Conservation (phyloP, 139 green algal species). For the Coelastrella sp. region DNA sequence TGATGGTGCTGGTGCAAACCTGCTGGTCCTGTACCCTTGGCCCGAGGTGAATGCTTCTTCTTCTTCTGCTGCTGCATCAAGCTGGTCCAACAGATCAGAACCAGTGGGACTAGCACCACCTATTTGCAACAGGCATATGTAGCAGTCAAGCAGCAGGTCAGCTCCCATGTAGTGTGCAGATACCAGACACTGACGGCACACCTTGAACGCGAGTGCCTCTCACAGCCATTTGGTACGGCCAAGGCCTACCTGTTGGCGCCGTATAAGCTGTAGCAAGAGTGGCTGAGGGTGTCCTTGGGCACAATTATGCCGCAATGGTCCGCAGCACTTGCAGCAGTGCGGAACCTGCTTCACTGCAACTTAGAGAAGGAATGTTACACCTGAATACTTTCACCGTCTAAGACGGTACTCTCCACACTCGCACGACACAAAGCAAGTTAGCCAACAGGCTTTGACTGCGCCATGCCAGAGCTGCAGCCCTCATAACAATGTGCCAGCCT, state of each 20-base stretch:
- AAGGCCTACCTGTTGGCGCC: no score
- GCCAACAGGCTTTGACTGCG: neutral
- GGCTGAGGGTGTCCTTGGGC: no score
- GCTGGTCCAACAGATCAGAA: slow-evolving; percentile 27
- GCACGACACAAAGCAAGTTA: neutral
- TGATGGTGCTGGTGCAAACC: neutral
- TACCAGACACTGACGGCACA: neutral
- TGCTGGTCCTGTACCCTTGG: neutral
- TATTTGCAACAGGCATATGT: neutral
- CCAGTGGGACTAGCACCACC: neutral
- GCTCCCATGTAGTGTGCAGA: neutral
- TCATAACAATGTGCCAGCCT: neutral
- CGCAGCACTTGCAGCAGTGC: neutral
- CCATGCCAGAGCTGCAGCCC: neutral
- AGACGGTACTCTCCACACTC: no score
- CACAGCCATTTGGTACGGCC: no score
- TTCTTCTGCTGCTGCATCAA: slow-evolving; percentile 8
- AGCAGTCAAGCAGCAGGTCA: neutral
- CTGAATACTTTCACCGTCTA: no score
- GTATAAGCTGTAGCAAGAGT: no score
- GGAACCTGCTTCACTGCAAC: no score
- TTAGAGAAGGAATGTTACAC: no score
- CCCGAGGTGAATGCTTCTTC: neutral
- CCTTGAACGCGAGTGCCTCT: neutral
- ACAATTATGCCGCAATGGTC: neutral